Base-by-base conservation (phyloP, 1,284 basidiomycete species). In the Boletus mariae region DNA sequence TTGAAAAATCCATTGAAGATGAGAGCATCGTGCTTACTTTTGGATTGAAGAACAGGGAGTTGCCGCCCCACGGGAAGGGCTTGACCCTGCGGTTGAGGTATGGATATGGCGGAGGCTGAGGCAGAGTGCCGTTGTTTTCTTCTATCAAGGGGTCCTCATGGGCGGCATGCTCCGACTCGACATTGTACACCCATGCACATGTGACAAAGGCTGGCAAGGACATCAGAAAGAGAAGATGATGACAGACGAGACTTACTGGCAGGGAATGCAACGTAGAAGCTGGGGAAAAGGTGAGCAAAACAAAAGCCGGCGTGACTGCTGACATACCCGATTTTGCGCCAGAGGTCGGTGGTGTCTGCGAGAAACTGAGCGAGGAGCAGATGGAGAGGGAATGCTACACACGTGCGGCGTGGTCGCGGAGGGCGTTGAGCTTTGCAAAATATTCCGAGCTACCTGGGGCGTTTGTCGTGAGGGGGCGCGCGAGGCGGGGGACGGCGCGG, bases 41-140 rank as follows among this genome's bases (percentile, higher is more conserved):
- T 46, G 83, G 69, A 71, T 90, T 92, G 75, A 80, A 93, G 80
- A 93, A 93, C 13, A 92, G 77, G 23, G 80, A 79, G 79, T 92
- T 91, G 63, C 62, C 70, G 38, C 90, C 90, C 90, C 90, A 92
- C 10, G 90, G 89, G 78, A 80, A 92, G 35, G 87, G 85, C 74
- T 89, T 87, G 58, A 68, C 68, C 57, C 90, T 78, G 64, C 77
- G 81, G 76, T 92, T 91, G 69, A 93, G 67, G 75, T 87, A 90
- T 46, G 88, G 80, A 68, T 86, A 94, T 28, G 73, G 73, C 50
- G 91, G 87, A 28, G 78, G 71, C 61, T 87, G 80, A 46, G 90
- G 90, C 47, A 89, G 76, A 55, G 81, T 75, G 49, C 90, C 92
- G 50, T 78, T 84, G 70, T 93, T 84, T 74, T 90, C 88, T 43